A percentile compares a stretch with the other conserved stretches of the same genome.
phyloP scores from a whole-genome alignment of 805 yeast species.

The Zygosaccharomyces kombuchaensis region DNA sequence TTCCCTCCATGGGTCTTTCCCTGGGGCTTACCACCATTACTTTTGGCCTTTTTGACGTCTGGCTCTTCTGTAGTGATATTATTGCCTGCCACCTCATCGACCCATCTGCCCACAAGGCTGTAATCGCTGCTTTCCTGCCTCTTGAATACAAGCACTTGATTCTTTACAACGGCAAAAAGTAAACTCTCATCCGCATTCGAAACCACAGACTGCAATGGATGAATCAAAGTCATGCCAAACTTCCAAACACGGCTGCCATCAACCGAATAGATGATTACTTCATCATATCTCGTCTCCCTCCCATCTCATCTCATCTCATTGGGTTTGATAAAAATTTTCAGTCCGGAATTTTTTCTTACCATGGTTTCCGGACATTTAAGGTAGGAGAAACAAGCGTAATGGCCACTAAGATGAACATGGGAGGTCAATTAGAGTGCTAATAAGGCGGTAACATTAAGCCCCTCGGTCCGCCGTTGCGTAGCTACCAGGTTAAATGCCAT shows the following conservation, averaged over 20 bases:
- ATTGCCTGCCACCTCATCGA: constrained; percentile 52
- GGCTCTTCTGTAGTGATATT: constrained; percentile 33
- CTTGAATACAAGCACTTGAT: constrained; percentile 50
- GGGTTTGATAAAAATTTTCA: constrained; percentile 10
- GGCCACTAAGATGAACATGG: neutral
- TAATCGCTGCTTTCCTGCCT: constrained; percentile 35
- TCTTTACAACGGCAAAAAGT: constrained; percentile 56
- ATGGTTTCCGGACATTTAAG: constrained; percentile 8
- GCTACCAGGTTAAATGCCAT: neutral
- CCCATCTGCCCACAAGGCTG: constrained; percentile 50
- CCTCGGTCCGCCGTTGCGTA: neutral
- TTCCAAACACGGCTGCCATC: neutral
- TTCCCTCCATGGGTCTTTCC: neutral
- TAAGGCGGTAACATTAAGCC: neutral
- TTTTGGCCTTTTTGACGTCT: constrained; percentile 34
- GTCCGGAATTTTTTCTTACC: constrained; percentile 6
- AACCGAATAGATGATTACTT: neutral
- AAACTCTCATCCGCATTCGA: constrained; percentile 43
- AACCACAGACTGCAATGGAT: constrained; percentile 62
- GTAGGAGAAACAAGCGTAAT: neutral
- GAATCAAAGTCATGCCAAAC: constrained; percentile 43
- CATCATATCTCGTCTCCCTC: constrained; percentile 3
- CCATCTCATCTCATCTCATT: constrained; percentile 12
- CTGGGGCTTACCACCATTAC: constrained; percentile 40
- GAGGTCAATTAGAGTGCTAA: neutral